Percentiles rank a stretch among this genome's conserved stretches.
These are phyloP conservation scores for Xylariales sp. DNA, from an alignment of 2,329 filamentous ascomycete species.

Conservation along the genomic window DNA sequence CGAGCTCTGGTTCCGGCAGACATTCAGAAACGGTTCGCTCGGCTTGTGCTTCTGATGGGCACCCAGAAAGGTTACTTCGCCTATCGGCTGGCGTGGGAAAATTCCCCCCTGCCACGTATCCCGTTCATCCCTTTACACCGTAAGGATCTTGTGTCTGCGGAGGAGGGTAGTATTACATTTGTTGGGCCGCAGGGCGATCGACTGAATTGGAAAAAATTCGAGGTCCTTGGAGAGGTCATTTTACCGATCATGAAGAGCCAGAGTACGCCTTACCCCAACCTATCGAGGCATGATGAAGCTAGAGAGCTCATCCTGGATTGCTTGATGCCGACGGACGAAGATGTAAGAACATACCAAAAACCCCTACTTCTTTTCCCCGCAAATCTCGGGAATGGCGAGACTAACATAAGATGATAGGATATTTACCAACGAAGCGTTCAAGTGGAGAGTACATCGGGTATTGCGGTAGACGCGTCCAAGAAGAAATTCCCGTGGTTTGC, in stretches of 20 bases:
- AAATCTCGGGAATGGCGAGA: neutral
- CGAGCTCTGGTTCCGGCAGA: conserved; percentile 77
- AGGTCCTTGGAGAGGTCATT: conserved; percentile 92
- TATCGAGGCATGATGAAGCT: conserved; percentile 75
- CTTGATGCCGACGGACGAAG: conserved; percentile 84
- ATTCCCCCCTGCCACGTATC: conserved; percentile 88
- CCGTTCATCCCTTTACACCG: conserved; percentile 92
- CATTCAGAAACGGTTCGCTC: conserved; percentile 85
- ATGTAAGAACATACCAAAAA: conserved; percentile 67
- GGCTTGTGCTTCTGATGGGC: conserved; percentile 91
- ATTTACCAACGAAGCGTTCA: conserved; percentile 72
- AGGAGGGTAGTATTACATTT: conserved; percentile 92
- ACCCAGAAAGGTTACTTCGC: conserved; percentile 92
- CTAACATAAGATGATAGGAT: conserved; percentile 58
- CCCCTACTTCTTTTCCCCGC: neutral
- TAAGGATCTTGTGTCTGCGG: conserved; percentile 89
- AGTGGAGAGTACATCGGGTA: conserved; percentile 64
- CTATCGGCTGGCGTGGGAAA: conserved; percentile 98
- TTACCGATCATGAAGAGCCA: conserved; percentile 93
- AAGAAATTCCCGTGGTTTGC: conserved; percentile 76
- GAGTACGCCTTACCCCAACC: conserved; percentile 80
- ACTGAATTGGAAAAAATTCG: conserved; percentile 99
- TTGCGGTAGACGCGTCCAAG: conserved; percentile 62
- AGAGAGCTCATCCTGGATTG: conserved; percentile 83
- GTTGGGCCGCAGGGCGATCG: conserved; percentile 77